These are phyloP conservation scores for Lactifluus hygrophoroides DNA, from an alignment of 768 basidiomycete genomes.

Conservation along the genomic window DNA sequence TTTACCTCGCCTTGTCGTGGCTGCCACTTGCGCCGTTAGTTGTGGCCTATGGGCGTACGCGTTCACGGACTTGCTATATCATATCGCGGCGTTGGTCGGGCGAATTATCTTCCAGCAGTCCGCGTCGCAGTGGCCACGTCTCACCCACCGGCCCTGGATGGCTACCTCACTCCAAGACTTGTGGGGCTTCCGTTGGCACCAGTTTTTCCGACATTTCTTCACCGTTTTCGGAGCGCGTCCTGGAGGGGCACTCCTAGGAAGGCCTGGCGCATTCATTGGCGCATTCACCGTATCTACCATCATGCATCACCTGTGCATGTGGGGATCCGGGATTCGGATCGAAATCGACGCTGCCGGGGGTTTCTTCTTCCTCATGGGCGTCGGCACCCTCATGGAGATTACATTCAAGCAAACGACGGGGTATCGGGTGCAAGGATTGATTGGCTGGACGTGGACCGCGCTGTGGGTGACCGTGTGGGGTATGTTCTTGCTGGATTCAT, in stretches of 20 bases:
- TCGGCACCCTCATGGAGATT: slow-evolving; percentile 44
- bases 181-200: no score
- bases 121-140: slow-evolving; percentile 28
- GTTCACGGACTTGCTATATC: slow-evolving; percentile 20
- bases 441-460: slow-evolving; percentile 45
- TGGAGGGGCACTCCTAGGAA: slow-evolving; percentile 36
- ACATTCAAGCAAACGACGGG: no score
- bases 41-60: slow-evolving; percentile 10
- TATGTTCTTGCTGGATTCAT: neutral
- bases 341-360: slow-evolving; percentile 37
- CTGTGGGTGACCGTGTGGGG: slow-evolving; percentile 41
- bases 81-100: slow-evolving; percentile 22
- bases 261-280: slow-evolving; percentile 42
- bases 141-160: slow-evolving; percentile 30
- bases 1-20: neutral
- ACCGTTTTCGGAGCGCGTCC: no score
- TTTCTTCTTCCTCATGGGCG: no score
- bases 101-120: slow-evolving; percentile 26
- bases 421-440: slow-evolving; percentile 39
- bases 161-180: no score
- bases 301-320: slow-evolving; percentile 49
- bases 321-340: slow-evolving; percentile 49
- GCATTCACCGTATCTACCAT: slow-evolving; percentile 53
- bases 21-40: neutral
- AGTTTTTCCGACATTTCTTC: no score